Conservation (phyloP, 164 flowering plant species). For the Annona squamosa region DNA sequence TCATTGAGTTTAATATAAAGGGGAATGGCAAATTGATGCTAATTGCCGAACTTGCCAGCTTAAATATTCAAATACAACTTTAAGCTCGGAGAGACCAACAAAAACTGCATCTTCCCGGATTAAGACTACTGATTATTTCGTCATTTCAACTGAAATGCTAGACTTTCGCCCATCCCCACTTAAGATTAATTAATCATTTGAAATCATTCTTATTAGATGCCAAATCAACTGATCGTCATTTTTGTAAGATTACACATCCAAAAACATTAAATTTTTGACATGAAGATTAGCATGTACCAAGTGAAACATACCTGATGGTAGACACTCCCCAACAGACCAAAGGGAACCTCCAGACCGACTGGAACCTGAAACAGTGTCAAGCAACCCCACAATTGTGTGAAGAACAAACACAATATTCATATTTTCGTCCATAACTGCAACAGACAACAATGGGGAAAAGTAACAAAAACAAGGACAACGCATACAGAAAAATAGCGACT, state of each 20-base stretch:
- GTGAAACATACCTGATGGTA: constrained; percentile 69
- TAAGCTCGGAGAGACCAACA: no score
- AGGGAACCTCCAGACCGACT: constrained; percentile 71
- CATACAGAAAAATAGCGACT: not conserved
- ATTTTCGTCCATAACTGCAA: not conserved
- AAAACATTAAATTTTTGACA: not conserved
- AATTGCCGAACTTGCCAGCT: no score
- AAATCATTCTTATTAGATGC: not conserved
- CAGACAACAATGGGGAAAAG: not conserved
- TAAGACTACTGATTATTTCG: no score
- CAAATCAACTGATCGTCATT: no score
- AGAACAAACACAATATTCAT: not conserved
- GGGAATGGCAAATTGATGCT: no score
- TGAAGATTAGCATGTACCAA: not conserved
- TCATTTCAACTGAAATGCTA: no score
- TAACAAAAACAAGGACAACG: not conserved
- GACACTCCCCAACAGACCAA: constrained; percentile 67
- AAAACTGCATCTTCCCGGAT: no score
- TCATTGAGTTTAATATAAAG: no score
- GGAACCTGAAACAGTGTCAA: constrained; percentile 37
- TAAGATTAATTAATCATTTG: not conserved
- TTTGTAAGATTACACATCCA: not conserved
- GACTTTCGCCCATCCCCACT: not conserved
- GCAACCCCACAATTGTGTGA: not conserved
- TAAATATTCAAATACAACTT: no score